Evolutionary conservation across 805 yeast species (phyloP), one percentile per base, ranked within the genome.

Genomic region (Debaryomyces prosopidis): DNA sequence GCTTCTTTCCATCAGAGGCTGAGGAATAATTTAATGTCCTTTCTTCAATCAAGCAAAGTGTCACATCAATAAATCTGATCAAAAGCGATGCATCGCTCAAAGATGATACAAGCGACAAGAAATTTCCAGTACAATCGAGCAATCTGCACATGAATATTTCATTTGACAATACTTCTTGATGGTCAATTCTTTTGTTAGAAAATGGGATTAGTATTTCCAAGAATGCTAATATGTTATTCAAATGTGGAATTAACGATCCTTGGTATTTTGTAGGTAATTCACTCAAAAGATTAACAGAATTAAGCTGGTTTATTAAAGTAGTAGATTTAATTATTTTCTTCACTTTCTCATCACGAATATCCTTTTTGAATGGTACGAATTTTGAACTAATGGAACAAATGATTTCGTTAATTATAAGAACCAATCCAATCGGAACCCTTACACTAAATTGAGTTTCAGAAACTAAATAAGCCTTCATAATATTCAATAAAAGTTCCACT

Each of bases 131-230:
- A 60, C 69, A 45, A 0, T 53, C 45, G 12, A 67, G 49, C 5
- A 55, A 65, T 36, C 72, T 74, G 35, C 77, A 69, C 37, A 68
- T 66, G 41, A 80, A 63, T 1, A 49, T 41, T 45, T 73, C 81
- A 44, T 73, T 60, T n/a, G 46, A 51, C 33, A 72, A 53, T 2
- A 75, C 62, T 14, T 65, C 67, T 8, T 59, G 55, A 23, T 52
- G 43, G 42, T 64, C 65, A 31, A 72, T 54, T 23, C 51, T 56
- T 41, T 62, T 67, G 19, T 68, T 66, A 30, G 63, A 62, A 43
- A 78, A 70, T n/a, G 90, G 90, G 34, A 86, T 66, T 20, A 79
- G 63, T 28, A 77, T 71, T 54, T 86, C 89, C 48, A 85, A 63
- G 23, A 79, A 65, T 1, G 83, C 70, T 12, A 84, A 57, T 14